phyloP scores from a whole-genome alignment of 2,329 filamentous ascomycete genomes.

The Ophiocordyceps camponoti-saundersi region DNA sequence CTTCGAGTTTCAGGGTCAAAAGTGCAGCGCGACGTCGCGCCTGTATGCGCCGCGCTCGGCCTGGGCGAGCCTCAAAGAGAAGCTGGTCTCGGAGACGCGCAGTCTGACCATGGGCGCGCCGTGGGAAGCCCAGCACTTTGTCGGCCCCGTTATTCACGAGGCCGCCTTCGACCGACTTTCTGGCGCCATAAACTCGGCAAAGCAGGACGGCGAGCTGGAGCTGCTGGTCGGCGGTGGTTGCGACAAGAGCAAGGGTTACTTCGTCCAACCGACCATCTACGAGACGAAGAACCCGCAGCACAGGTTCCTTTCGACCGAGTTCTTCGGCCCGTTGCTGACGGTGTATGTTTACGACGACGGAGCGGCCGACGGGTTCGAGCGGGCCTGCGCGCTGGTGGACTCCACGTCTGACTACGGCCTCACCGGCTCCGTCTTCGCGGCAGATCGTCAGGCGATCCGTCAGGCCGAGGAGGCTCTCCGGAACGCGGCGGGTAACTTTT shows the following conservation, averaged over 20 bases:
- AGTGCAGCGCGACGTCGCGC: conserved; percentile 74
- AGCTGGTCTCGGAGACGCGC: conserved; percentile 50
- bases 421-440: conserved; percentile 60
- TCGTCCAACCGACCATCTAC: conserved; percentile 72
- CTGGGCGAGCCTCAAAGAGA: conserved; percentile 54
- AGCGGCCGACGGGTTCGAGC: conserved; percentile 35
- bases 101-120: conserved; percentile 56
- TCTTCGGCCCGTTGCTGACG: conserved; percentile 66
- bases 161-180: conserved; percentile 67
- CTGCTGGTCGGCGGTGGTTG: conserved; percentile 62
- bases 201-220: conserved; percentile 54
- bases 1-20: conserved; percentile 84
- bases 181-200: conserved; percentile 63
- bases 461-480: conserved; percentile 54
- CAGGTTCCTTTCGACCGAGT: conserved; percentile 57
- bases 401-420: conserved; percentile 59
- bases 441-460: conserved; percentile 47
- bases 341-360: conserved; percentile 65
- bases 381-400: conserved; percentile 48
- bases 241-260: conserved; percentile 66
- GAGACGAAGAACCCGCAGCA: conserved; percentile 56
- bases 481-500: conserved; percentile 68
- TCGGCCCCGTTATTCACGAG: conserved; percentile 75
- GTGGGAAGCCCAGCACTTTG: conserved; percentile 57
- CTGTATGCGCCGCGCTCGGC: conserved; percentile 61